A percentile compares a stretch with the other conserved stretches of the same genome.
Conservation (phyloP, 2,329 filamentous ascomycete species). For the Cladosporium austrohemisphaericum region DNA sequence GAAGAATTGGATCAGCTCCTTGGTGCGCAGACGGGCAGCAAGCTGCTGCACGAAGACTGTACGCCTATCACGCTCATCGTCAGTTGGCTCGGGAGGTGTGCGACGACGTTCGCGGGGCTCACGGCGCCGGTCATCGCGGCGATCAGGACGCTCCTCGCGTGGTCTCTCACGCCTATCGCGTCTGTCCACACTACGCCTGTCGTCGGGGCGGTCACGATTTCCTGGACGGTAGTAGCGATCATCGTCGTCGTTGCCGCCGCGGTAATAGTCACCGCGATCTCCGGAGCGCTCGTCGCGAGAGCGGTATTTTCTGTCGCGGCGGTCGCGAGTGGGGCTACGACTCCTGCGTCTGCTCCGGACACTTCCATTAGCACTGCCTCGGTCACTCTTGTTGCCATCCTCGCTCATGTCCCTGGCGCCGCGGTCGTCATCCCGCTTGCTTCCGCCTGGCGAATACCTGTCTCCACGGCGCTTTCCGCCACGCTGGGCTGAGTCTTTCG, state of each 20-base stretch:
- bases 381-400: conserved; percentile 24
- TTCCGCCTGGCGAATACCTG: conserved; percentile 55
- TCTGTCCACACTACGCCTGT: conserved; percentile 59
- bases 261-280: conserved; percentile 20
- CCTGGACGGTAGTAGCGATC: conserved; percentile 24
- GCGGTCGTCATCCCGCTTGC: conserved; percentile 37
- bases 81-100: conserved; percentile 67
- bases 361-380: conserved; percentile 38
- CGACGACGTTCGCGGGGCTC: conserved; percentile 39
- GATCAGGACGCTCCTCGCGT: conserved; percentile 39
- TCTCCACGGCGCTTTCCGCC: conserved; percentile 14
- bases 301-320: conserved; percentile 24
- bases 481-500: not conserved
- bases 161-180: conserved; percentile 43
- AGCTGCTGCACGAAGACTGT: conserved; percentile 99
- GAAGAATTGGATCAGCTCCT: conserved; percentile 91
- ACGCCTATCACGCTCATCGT: conserved; percentile 93
- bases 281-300: conserved; percentile 29
- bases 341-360: conserved; percentile 26
- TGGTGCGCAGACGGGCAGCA: conserved; percentile 85
- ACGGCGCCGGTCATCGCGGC: conserved; percentile 49
- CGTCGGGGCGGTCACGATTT: conserved; percentile 64
- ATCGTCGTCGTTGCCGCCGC: conserved; percentile 43
- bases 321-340: conserved; percentile 23
- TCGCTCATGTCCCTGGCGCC: conserved; percentile 51